Evolutionary conservation across 108 stramenopile species (phyloP).

Genomic region (Pseudonitzschia delicatissima): DNA sequence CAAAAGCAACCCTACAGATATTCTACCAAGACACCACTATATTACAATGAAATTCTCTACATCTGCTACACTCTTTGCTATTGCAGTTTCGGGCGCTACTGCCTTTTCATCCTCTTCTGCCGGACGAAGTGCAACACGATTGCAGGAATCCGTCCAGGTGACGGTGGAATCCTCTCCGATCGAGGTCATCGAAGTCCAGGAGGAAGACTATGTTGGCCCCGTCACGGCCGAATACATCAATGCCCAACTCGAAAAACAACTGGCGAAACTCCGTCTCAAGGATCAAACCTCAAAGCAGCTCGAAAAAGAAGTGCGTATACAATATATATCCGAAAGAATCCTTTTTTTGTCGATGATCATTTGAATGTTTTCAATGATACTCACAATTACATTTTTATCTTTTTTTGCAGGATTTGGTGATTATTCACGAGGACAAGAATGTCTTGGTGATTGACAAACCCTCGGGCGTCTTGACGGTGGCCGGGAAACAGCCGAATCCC

Average conservation of each 20-base stretch:
- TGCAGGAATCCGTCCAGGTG: constrained; percentile 1
- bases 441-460: constrained; percentile 84
- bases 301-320: constrained; percentile 60
- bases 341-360: not conserved
- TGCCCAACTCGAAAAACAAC: constrained; percentile 42
- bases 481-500: constrained; percentile 54
- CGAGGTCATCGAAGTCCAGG: not conserved
- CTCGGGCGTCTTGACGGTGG: constrained; percentile 73
- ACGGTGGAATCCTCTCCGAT: not conserved
- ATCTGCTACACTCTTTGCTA: not conserved
- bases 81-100: constrained; percentile 1
- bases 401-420: constrained; percentile 55
- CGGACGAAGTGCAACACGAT: not conserved
- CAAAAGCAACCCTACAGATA: not conserved
- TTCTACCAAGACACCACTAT: not conserved
- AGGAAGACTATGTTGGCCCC: constrained; percentile 28
- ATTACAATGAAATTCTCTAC: not conserved
- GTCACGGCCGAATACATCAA: constrained; percentile 59
- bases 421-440: constrained; percentile 80
- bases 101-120: not conserved
- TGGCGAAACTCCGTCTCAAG: constrained; percentile 60
- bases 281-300: constrained; percentile 62
- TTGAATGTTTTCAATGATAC: not conserved
- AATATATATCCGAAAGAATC: not conserved
- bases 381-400: not conserved